Base-by-base conservation (phyloP, 306 rosid genomes). In the Adenanthera pavonina region DNA sequence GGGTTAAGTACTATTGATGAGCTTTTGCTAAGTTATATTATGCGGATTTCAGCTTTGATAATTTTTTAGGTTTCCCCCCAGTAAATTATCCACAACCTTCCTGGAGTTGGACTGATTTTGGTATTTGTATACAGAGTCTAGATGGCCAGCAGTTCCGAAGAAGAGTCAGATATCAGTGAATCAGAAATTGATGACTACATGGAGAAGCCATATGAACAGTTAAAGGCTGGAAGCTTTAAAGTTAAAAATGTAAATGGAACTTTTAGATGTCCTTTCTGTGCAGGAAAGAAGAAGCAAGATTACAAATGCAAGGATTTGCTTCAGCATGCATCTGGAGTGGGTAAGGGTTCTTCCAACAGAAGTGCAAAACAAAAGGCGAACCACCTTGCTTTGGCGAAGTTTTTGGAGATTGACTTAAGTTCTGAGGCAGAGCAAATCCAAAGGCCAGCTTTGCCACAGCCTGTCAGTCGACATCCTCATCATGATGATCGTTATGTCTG, bases 311-410 rank as follows among this genome's bases (percentile, higher is more conserved):
- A 95, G 80, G 99, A 95, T 30, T 75, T 95, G 60, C 84, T 88
- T n/a, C 95, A 90, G 77, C 99, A 95, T 86, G 97, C 99, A 51
- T 85, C 97, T 0, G 97, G 99, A 79, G 99, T 95, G 65, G 91
- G 88, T 14, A 95, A 92, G 84, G 97, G 98, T 78, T 92, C 97
- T 30, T 89, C 97, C 6, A 90, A 89, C 86, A 85, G 99, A 88
- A 92, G 88, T 72, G 89, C 87, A 0, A 83, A 81, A 77, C 95
- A 95, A 68, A 95, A 90, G 87, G 99, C 90, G 2, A 90, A 93
- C 83, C 99, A 95, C 84, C 93, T 95, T 85, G 99, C 99, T 67
- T 80, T 95, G 52, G 94, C 95, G 2, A 85, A 81, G 82, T 93
- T 87, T 85, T 77, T 95, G 87, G 88, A 90, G 90, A 79, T n/a